A percentile compares a stretch with the other conserved stretches of the same genome.
Conservation (phyloP, 2,329 filamentous ascomycete genomes). For the Neonectria magnoliae region DNA sequence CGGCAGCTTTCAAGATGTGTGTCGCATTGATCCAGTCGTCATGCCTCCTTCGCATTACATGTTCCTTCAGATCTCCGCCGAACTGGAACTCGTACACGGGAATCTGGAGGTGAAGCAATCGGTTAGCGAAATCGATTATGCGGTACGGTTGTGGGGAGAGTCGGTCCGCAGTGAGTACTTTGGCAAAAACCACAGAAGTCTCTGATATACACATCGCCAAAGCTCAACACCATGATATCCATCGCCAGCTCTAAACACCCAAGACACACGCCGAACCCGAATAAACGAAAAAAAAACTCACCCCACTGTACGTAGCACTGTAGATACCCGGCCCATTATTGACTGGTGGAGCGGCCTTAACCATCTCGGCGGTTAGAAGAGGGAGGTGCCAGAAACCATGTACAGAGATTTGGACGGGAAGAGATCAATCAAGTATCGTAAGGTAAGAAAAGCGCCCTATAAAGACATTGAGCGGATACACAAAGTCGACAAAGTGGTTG, state of each 20-base stretch:
- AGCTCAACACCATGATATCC: neutral
- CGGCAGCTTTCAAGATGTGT: constrained; percentile 95
- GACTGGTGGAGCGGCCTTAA: constrained; percentile 51
- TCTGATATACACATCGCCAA: neutral
- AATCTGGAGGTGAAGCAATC: constrained; percentile 65
- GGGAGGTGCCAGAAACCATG: constrained; percentile 36
- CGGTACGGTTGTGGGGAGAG: neutral
- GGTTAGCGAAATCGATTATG: constrained; percentile 9
- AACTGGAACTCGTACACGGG: constrained; percentile 95
- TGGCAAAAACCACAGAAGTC: constrained; percentile 12
- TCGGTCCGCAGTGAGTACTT: constrained; percentile 1
- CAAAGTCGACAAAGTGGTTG: constrained; percentile 26
- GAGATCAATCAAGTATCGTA: constrained; percentile 4
- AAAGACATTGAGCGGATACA: constrained; percentile 16
- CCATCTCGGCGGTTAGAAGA: constrained; percentile 53
- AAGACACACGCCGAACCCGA: neutral
- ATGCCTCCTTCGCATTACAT: constrained; percentile 93
- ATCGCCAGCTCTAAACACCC: neutral
- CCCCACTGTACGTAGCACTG: constrained; percentile 76
- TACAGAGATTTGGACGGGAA: constrained; percentile 11
- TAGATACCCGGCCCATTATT: constrained; percentile 63
- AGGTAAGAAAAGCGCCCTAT: constrained; percentile 4
- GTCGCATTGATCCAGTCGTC: constrained; percentile 99
- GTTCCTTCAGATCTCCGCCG: constrained; percentile 77
- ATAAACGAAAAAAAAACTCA: constrained; percentile 52